Evolutionary conservation across 805 yeast species (phyloP).

Genomic region (Lachancea quebecensis): DNA sequence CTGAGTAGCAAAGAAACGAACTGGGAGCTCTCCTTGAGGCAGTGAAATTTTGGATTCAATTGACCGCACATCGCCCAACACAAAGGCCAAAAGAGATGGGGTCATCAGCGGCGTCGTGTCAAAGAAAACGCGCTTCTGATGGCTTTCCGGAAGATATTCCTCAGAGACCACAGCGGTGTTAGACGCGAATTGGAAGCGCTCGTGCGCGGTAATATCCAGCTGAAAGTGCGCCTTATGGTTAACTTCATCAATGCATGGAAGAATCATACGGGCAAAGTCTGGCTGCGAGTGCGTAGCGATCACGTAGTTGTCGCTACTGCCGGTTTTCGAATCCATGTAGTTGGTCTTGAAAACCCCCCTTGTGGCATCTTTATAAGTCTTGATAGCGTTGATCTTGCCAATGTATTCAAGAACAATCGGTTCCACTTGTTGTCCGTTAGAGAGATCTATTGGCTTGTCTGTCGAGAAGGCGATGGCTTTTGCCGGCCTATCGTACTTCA

Average conservation of each 20-base stretch:
- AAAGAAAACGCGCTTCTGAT: constrained; percentile 36
- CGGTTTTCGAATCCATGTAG: constrained; percentile 45
- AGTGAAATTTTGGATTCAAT: constrained; percentile 34
- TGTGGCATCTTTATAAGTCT: constrained; percentile 50
- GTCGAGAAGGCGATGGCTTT: constrained; percentile 9
- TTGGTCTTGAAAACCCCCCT: constrained; percentile 64
- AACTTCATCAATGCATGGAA: constrained; percentile 67
- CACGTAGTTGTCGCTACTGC: constrained; percentile 43
- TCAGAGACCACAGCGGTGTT: constrained; percentile 34
- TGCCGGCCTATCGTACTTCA: constrained; percentile 17
- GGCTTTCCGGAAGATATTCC: constrained; percentile 6
- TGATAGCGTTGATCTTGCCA: constrained; percentile 45
- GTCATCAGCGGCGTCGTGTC: constrained; percentile 51
- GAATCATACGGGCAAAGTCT: constrained; percentile 49
- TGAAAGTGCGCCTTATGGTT: constrained; percentile 45
- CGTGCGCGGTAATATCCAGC: constrained; percentile 41
- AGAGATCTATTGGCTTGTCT: constrained; percentile 2
- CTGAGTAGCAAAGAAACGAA: constrained; percentile 48
- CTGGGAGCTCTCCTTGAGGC: constrained; percentile 32
- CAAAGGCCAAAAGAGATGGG: constrained; percentile 60
- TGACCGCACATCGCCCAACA: constrained; percentile 58
- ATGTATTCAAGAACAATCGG: constrained; percentile 34
- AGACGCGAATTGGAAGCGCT: constrained; percentile 44
- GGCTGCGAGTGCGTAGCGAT: constrained; percentile 74
- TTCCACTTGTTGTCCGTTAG: constrained; percentile 1